phyloP scores from a whole-genome alignment of 2,329 filamentous ascomycete genomes.

The Fusarium sp. region DNA sequence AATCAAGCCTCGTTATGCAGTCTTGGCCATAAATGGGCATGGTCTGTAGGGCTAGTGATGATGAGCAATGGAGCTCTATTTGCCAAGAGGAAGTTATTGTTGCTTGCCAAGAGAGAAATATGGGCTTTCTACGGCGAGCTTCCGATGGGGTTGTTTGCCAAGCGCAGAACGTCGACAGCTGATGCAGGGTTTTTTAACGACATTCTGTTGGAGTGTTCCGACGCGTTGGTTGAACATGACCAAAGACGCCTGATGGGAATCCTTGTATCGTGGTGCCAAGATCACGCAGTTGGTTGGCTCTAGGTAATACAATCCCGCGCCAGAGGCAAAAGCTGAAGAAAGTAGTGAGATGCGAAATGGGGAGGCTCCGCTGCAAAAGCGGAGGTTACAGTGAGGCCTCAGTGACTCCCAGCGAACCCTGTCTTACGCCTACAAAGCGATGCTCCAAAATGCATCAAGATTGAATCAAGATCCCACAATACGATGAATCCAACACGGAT shows the following conservation, averaged over 20 bases:
- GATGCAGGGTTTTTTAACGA: conserved; percentile 14
- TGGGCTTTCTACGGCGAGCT: background rate
- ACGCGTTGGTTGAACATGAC: background rate
- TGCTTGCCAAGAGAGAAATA: conserved; percentile 9
- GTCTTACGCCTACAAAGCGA: background rate
- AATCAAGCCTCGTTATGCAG: conserved; percentile 28
- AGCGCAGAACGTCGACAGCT: conserved; percentile 11
- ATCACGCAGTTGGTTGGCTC: background rate
- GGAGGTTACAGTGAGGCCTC: conserved; percentile 15
- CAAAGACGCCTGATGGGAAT: conserved; percentile 1
- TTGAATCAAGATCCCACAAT: background rate
- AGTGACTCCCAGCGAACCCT: background rate
- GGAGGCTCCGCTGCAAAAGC: conserved; percentile 10
- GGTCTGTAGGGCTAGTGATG: conserved; percentile 15
- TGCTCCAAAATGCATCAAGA: background rate
- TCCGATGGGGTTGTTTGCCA: conserved; percentile 9
- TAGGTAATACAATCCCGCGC: background rate
- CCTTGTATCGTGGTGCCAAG: background rate
- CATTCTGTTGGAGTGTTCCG: background rate
- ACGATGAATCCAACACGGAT: background rate
- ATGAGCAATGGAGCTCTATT: background rate
- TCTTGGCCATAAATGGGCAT: conserved; percentile 17
- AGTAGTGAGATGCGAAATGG: background rate
- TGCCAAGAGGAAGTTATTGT: background rate
- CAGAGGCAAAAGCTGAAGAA: background rate